phyloP scores from a whole-genome alignment of 108 stramenopile species.

The Fragilariopsis cylindrus region DNA sequence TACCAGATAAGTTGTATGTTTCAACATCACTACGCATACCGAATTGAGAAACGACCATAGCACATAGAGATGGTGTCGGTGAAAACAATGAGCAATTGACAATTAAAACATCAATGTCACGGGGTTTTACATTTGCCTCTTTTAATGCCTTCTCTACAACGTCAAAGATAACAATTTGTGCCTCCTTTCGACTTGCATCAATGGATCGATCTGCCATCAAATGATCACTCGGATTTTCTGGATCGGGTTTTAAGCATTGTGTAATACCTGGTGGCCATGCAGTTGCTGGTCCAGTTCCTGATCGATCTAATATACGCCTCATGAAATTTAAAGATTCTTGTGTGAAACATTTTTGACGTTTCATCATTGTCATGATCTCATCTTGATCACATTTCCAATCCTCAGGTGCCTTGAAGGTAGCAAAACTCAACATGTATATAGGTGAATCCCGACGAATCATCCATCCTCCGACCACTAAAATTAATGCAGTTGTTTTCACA shows the following conservation, averaged over 20 bases:
- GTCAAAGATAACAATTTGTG: constrained; percentile 92
- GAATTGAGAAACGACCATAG: constrained; percentile 95
- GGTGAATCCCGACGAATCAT: constrained; percentile 79
- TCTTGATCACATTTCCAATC: constrained; percentile 90
- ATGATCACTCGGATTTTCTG: constrained; percentile 15
- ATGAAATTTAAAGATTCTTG: constrained; percentile 88
- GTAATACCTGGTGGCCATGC: constrained; percentile 98
- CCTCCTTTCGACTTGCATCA: constrained; percentile 89
- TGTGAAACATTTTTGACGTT: constrained; percentile 88
- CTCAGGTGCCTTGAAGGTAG: constrained; percentile 93
- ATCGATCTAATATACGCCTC: constrained; percentile 85
- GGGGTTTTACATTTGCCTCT: constrained; percentile 86
- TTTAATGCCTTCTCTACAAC: constrained; percentile 88
- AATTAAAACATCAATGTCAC: constrained; percentile 94
- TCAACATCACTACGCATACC: constrained; percentile 87
- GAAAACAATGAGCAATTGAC: constrained; percentile 98
- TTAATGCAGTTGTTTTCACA: constrained; percentile 74
- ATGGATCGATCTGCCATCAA: constrained; percentile 85
- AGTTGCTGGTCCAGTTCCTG: constrained; percentile 91
- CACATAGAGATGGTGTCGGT: constrained; percentile 96
- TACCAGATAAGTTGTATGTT: constrained; percentile 94
- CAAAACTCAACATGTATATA: constrained; percentile 91
- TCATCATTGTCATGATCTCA: constrained; percentile 91
- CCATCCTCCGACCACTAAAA: constrained; percentile 66
- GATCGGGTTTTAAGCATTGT: constrained; percentile 61